Evolutionary conservation across 805 yeast genomes (phyloP).

Genomic region (Sungouiella blattae): DNA sequence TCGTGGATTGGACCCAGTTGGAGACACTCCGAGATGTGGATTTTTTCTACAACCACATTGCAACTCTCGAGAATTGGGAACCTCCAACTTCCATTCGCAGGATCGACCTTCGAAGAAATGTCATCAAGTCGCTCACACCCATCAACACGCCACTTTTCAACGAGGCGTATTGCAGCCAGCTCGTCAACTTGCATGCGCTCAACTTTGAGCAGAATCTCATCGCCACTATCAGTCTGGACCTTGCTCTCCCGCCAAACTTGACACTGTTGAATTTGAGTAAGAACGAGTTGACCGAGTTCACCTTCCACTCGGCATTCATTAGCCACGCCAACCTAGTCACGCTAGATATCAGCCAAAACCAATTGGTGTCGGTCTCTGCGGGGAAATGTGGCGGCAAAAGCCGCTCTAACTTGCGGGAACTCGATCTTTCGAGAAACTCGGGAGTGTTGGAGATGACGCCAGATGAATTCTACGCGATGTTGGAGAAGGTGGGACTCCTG

Average conservation of each 20-base stretch:
- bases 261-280: constrained; percentile 13
- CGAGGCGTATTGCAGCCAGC: neutral
- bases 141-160: constrained; percentile 12
- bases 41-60: constrained; percentile 20
- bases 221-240: constrained; percentile 6
- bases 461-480: constrained; percentile 20
- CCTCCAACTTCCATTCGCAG: constrained; percentile 14
- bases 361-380: constrained; percentile 6
- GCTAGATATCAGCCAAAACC: constrained; percentile 12
- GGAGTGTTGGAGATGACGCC: constrained; percentile 11
- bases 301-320: constrained; percentile 8
- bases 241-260: constrained; percentile 13
- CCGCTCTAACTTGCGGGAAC: constrained; percentile 10
- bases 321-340: constrained; percentile 9
- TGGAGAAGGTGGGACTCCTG: constrained; percentile 20
- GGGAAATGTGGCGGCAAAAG: constrained; percentile 2
- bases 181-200: constrained; percentile 3
- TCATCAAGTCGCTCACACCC: constrained; percentile 10
- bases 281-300: constrained; percentile 16
- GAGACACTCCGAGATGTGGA: constrained; percentile 20
- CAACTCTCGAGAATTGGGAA: constrained; percentile 16
- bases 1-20: constrained; percentile 23
- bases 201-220: constrained; percentile 16
- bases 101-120: constrained; percentile 12
- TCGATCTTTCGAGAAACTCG: constrained; percentile 20